Conservation (phyloP, 306 rosid species). For the Prunus mira region DNA sequence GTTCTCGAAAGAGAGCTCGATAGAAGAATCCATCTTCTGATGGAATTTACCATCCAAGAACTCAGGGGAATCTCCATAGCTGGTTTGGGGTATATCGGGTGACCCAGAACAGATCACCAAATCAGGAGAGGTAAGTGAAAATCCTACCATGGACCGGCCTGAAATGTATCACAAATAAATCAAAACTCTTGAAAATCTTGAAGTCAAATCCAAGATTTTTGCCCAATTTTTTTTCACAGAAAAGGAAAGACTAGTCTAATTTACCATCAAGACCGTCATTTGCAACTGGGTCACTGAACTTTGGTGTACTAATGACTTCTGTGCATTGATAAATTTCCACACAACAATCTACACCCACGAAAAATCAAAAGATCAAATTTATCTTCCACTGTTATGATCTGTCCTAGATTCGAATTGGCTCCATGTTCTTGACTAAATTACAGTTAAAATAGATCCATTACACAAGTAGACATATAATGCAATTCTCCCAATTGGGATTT, state of each 20-base stretch:
- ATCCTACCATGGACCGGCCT: conserved; percentile 50
- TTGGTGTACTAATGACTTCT: conserved; percentile 8
- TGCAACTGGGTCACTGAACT: conserved; percentile 35
- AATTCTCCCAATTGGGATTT: conserved; percentile 21
- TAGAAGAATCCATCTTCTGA: conserved; percentile 45
- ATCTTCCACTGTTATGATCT: conserved; percentile 9
- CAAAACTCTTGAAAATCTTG: conserved; percentile 15
- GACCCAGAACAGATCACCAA: conserved; percentile 61
- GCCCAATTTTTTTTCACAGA: neutral
- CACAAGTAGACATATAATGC: neutral
- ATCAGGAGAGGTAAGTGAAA: conserved; percentile 62
- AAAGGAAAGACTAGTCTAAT: neutral
- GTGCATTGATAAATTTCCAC: conserved; percentile 20
- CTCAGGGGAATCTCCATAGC: conserved; percentile 55
- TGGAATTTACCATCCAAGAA: conserved; percentile 34
- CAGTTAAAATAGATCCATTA: neutral
- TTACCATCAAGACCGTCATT: conserved; percentile 14
- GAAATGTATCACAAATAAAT: conserved; percentile 12
- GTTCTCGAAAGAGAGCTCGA: conserved; percentile 81
- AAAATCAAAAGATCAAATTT: conserved; percentile 15
- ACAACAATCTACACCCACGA: neutral
- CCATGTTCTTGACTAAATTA: neutral
- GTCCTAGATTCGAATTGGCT: neutral
- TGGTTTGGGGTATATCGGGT: conserved; percentile 47
- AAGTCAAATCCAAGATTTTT: neutral